A percentile compares a stretch with the other conserved stretches of the same genome.
phyloP scores from a whole-genome alignment of 2,329 filamentous ascomycete species.

The Verticillium klebahnii region DNA sequence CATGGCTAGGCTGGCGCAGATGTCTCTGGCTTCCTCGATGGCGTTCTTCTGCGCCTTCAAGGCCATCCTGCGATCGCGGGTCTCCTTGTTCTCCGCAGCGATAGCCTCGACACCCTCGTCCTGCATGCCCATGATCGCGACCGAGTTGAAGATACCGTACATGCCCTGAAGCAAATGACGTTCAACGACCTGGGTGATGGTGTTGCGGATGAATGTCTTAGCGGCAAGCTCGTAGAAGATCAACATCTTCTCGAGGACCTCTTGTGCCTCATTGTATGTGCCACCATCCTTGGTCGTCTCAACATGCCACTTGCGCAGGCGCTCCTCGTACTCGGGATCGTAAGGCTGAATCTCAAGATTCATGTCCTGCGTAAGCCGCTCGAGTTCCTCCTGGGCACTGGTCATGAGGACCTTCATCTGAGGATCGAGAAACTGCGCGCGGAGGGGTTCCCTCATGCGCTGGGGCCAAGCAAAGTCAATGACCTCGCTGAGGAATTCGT shows the following conservation, averaged over 20 bases:
- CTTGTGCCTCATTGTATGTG: slow-evolving; percentile 45
- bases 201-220: slow-evolving; percentile 47
- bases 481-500: slow-evolving; percentile 47
- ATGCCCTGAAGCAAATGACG: slow-evolving; percentile 46
- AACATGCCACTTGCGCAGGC: slow-evolving; percentile 41
- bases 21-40: slow-evolving; percentile 44
- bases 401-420: slow-evolving; percentile 43
- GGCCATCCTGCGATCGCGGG: slow-evolving; percentile 40
- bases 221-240: slow-evolving; percentile 51
- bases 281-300: slow-evolving; percentile 36
- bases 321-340: slow-evolving; percentile 49
- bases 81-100: slow-evolving; percentile 49
- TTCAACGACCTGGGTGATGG: slow-evolving; percentile 48
- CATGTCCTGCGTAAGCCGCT: slow-evolving; percentile 43
- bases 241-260: slow-evolving; percentile 51
- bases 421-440: slow-evolving; percentile 42
- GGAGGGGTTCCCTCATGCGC: slow-evolving; percentile 46
- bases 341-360: slow-evolving; percentile 49
- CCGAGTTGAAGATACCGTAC: slow-evolving; percentile 46
- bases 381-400: slow-evolving; percentile 41
- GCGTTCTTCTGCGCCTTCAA: slow-evolving; percentile 44
- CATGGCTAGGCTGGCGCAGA: slow-evolving; percentile 47
- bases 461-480: slow-evolving; percentile 46
- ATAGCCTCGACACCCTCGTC: slow-evolving; percentile 42
- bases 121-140: slow-evolving; percentile 44